phyloP scores from a whole-genome alignment of 1,139 yeast genomes.

The Lizanozyma gosingica region DNA sequence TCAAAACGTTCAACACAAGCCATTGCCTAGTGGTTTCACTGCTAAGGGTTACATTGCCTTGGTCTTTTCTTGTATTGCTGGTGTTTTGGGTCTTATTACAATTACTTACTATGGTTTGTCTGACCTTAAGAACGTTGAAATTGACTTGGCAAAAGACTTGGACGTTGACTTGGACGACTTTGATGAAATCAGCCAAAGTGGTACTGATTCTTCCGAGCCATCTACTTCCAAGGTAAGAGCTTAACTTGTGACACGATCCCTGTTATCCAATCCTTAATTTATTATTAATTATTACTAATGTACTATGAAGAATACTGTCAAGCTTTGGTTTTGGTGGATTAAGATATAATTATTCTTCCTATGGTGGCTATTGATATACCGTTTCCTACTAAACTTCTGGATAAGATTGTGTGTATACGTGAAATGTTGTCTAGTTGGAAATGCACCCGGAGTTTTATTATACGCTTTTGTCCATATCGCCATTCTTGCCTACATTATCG shows the following conservation, averaged over 20 bases:
- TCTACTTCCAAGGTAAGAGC: background rate
- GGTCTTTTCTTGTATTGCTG: conserved; percentile 70
- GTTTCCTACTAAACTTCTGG: background rate
- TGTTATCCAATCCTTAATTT: too few species aligned
- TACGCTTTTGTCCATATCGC: too few species aligned
- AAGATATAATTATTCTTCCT: too few species aligned
- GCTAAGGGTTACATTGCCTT: conserved; percentile 84
- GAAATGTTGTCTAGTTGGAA: background rate
- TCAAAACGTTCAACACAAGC: conserved; percentile 53
- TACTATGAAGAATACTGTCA: too few species aligned
- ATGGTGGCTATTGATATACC: background rate
- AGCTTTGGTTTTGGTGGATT: too few species aligned
- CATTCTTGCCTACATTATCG: too few species aligned
- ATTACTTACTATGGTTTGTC: conserved; percentile 78
- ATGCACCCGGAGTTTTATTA: too few species aligned
- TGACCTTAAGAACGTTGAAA: conserved; percentile 55
- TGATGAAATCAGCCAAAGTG: conserved; percentile 13
- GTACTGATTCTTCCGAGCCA: conserved; percentile 2
- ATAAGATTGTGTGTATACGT: background rate
- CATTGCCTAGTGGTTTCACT: conserved; percentile 82
- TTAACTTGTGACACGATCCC: too few species aligned
- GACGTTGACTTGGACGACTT: conserved; percentile 29
- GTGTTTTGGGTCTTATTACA: conserved; percentile 66
- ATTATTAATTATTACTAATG: too few species aligned
- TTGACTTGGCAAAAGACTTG: conserved; percentile 43